Percentiles rank a stretch among this genome's conserved stretches.
phyloP scores from a whole-genome alignment of 192 early-diverging fungal species.

The Backusella tuberculispora region DNA sequence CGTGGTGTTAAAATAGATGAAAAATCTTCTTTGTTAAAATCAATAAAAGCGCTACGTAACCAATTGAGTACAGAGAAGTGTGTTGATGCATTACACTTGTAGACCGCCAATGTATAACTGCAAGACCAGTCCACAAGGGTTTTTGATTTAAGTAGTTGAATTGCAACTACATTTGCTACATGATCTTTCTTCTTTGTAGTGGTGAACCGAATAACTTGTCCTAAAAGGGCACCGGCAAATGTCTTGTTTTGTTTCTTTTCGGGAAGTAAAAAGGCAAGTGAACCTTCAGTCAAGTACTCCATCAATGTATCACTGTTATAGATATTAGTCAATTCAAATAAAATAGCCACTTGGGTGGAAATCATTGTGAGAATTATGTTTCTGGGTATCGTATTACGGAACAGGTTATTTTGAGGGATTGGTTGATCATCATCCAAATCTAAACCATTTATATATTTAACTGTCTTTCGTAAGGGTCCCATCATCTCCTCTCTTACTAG shows the following conservation, averaged over 20 bases:
- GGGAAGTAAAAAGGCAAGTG: constrained; percentile 1
- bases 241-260: neutral
- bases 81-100: neutral
- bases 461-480: neutral
- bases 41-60: neutral
- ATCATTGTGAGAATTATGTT: neutral
- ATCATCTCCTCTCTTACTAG: constrained; percentile 3
- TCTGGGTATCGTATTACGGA: neutral
- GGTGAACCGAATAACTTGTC: neutral
- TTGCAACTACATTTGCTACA: neutral
- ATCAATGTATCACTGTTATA: neutral
- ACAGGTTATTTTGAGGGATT: neutral
- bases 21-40: neutral
- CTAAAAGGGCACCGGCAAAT: neutral
- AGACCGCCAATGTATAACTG: neutral
- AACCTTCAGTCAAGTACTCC: neutral
- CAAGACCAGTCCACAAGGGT: neutral
- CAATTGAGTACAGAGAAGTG: neutral
- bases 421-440: neutral
- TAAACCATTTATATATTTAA: neutral
- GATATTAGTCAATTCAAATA: neutral
- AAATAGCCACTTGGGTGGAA: neutral
- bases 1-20: neutral
- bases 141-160: neutral
- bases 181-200: neutral